Evolutionary conservation across 2,329 filamentous ascomycete species (phyloP).

Genomic region (Talaromyces marneffei): DNA sequence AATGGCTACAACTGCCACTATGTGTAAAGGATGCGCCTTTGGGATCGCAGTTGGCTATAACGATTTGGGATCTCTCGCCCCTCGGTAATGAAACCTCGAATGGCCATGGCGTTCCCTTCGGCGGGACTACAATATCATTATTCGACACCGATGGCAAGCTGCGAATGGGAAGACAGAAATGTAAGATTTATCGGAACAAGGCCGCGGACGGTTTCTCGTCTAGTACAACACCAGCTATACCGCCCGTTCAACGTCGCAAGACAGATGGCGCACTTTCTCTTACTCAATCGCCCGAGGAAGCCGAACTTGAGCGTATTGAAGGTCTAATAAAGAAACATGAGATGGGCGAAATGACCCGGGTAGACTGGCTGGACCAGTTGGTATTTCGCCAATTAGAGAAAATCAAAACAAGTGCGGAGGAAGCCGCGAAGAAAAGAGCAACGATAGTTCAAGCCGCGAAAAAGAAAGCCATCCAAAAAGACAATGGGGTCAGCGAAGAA

Average conservation of each 20-base stretch:
- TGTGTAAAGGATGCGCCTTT: slow-evolving; percentile 74
- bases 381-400: slow-evolving; percentile 89
- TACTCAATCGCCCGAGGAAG: slow-evolving; percentile 60
- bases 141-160: slow-evolving; percentile 90
- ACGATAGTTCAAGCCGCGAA: slow-evolving; percentile 32
- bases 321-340: slow-evolving; percentile 94
- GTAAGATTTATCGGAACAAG: slow-evolving; percentile 73
- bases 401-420: slow-evolving; percentile 59
- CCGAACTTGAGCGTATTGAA: slow-evolving; percentile 85
- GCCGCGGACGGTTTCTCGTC: slow-evolving; percentile 78
- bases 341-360: slow-evolving; percentile 88
- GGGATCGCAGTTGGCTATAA: slow-evolving; percentile 81
- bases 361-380: slow-evolving; percentile 92
- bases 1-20: slow-evolving; percentile 88
- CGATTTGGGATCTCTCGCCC: slow-evolving; percentile 89
- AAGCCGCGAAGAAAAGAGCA: slow-evolving; percentile 55
- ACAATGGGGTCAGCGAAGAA: slow-evolving; percentile 38
- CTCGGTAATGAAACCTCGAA: slow-evolving; percentile 63
- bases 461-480: slow-evolving; percentile 22
- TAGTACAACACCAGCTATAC: slow-evolving; percentile 68
- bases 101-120: slow-evolving; percentile 81
- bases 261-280: slow-evolving; percentile 44
- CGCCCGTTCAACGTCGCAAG: slow-evolving; percentile 50
- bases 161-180: slow-evolving; percentile 88
- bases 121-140: slow-evolving; percentile 84